phyloP scores from a whole-genome alignment of 139 green algal genomes.

The Chlorella sorokiniana region DNA sequence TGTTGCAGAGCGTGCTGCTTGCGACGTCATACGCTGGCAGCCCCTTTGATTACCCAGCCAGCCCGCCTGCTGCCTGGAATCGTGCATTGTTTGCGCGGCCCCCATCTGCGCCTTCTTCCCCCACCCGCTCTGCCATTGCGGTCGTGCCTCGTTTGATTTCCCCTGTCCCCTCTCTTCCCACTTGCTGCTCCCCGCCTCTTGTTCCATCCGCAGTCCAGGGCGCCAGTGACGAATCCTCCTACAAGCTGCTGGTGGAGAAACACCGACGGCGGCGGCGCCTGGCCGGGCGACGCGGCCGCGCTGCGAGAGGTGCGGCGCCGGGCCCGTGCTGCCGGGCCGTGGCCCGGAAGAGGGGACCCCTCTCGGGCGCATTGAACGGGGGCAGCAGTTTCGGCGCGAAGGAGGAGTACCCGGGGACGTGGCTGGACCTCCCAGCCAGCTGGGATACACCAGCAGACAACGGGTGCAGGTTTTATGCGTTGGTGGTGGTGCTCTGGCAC shows the following conservation, averaged over 20 bases:
- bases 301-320: not conserved
- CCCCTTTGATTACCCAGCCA: too few species aligned
- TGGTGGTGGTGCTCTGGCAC: too few species aligned
- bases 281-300: not conserved
- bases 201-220: conserved; percentile 8
- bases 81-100: not conserved
- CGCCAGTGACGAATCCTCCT: not conserved
- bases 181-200: not conserved
- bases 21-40: too few species aligned
- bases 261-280: conserved; percentile 7
- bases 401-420: too few species aligned
- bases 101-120: not conserved
- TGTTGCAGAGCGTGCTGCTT: not conserved
- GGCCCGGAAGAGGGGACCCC: too few species aligned
- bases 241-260: conserved; percentile 20
- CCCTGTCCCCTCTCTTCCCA: not conserved
- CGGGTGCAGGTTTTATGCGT: too few species aligned
- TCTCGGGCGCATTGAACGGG: too few species aligned
- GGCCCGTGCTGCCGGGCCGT: too few species aligned
- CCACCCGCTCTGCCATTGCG: not conserved
- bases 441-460: too few species aligned
- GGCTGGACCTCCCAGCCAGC: too few species aligned
- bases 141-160: not conserved
- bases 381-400: too few species aligned
- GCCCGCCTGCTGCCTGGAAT: not conserved